Base-by-base conservation (phyloP, 495 filamentous ascomycete species). In the Penicillium lagena region DNA sequence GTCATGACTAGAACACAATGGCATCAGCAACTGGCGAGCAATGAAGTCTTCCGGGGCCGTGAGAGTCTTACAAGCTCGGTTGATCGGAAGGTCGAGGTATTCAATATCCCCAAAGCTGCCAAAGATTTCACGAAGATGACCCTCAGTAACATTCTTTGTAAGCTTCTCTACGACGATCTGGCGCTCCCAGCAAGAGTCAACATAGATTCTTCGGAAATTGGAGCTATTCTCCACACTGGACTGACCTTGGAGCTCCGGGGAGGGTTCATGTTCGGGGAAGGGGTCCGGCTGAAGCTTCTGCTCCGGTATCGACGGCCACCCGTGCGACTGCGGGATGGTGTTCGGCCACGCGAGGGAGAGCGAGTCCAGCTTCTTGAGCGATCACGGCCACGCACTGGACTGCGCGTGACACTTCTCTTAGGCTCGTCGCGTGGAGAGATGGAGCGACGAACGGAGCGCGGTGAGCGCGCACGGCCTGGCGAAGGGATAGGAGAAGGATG, bases 151-250 rank as follows among this genome's bases (percentile, higher is more conserved):
- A 60, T 96, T 99, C 58, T 95, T 96, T 5, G 91, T 94, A 54
- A 98, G 76, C 58, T 93, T 94, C 68, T 98, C 94, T 29, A 97
- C 84, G 12, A 97, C 89, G 47, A 98, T 90, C 89, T 97, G 54
- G 31, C 37, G 22, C 37, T 9, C 22, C 22, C 1, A 39, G 52
- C 10, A 39, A 56, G 51, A 29, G 37, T 46, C 36, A 41, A 53
- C 45, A 22, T 43, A 41, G 9, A 35, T 37, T 22, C 22, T 29
- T 12, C 13, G 31, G 39, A 12, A 12, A 32, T 33, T n/a, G 12
- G 7, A 40, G 10, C 7, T 0, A 9, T 45, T 45, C 37, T 12
- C 17, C 9, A 36, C 12, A 3, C 28, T 10, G 6, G 35, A 46
- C 63, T 44, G 49, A 80, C 80, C 68, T 84, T 84, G 22, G 80